Base-by-base conservation (phyloP, 768 basidiomycete species). In the Boletus speciosus region DNA sequence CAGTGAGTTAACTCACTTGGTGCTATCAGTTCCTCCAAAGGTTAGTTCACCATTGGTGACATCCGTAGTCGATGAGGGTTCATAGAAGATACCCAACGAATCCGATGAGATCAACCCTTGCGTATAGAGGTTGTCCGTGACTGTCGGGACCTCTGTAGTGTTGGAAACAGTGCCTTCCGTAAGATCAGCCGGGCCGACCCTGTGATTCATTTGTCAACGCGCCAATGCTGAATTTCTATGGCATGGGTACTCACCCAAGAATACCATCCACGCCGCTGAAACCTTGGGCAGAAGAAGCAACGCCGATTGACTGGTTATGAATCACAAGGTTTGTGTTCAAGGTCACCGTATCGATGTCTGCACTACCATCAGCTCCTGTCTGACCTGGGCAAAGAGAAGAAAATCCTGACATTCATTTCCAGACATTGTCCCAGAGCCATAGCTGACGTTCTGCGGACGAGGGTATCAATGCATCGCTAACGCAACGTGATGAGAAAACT, bases 91-190 rank as follows among this genome's bases (percentile, higher is more conserved):
- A 5, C 79, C 80, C 51, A 84, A 70, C 4, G 73, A 72, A 56
- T 80, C 67, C 12, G 69, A 59, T 14, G 72, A 44, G 55, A 85
- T 83, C 3, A 66, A 66, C 10, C 78, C 77, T 61, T 81, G 74
- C 10, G 67, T 35, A 65, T 73, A 79, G 12, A 83, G 74, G 65
- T 79, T 84, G 68, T 83, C 78, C n/a, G 77, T 81, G 16, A 85
- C 77, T 11, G 83, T 84, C 9, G 81, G 78, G 21, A 82, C 75
- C 19, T 66, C 63, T 2, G 62, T 41, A 10, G 67, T 70, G 49
- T 68, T 66, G 4, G 67, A 67, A 36, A 81, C 77, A n/a, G 78
- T 80, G 61, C 66, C 70, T 49, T 61, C 31, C 16, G 78, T 81
- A 36, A 81, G 72, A 62, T 81, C 76, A 2, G 74, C 75, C 25